These are phyloP conservation scores for Xylariaceae sp. DNA, from an alignment of 2,329 filamentous ascomycete species.

Conservation along the genomic window DNA sequence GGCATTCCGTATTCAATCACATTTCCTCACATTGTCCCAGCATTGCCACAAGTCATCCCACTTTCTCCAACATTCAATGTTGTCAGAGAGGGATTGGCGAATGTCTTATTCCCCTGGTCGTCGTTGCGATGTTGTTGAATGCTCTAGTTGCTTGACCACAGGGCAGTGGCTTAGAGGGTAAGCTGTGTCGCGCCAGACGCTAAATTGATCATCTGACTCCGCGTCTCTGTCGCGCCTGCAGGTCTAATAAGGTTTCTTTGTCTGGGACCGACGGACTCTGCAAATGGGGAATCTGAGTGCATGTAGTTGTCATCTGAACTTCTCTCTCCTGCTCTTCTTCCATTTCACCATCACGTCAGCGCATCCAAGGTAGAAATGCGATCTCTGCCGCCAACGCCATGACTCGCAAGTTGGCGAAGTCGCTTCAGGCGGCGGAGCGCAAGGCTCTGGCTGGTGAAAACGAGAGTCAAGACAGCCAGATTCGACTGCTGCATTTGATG, in stretches of 20 bases:
- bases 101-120: no score
- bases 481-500: constrained; percentile 19
- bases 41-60: no score
- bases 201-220: constrained; percentile 21
- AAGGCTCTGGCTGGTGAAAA: constrained; percentile 18
- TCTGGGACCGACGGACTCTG: not conserved
- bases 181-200: no score
- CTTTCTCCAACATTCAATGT: no score
- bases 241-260: constrained; percentile 6
- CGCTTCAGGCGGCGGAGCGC: constrained; percentile 15
- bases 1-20: no score
- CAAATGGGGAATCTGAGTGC: not conserved
- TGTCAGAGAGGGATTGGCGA: no score
- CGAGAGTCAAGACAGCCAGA: constrained; percentile 30
- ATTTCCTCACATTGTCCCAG: no score
- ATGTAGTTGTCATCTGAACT: constrained; percentile 10
- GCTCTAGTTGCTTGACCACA: no score
- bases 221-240: constrained; percentile 19
- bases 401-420: constrained; percentile 16
- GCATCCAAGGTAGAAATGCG: constrained; percentile 8
- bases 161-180: no score
- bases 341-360: not conserved
- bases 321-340: constrained; percentile 10
- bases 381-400: constrained; percentile 13
- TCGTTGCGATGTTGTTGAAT: no score